Evolutionary conservation across 306 rosid species (phyloP).

Genomic region (Heteromeles arbutifolia): DNA sequence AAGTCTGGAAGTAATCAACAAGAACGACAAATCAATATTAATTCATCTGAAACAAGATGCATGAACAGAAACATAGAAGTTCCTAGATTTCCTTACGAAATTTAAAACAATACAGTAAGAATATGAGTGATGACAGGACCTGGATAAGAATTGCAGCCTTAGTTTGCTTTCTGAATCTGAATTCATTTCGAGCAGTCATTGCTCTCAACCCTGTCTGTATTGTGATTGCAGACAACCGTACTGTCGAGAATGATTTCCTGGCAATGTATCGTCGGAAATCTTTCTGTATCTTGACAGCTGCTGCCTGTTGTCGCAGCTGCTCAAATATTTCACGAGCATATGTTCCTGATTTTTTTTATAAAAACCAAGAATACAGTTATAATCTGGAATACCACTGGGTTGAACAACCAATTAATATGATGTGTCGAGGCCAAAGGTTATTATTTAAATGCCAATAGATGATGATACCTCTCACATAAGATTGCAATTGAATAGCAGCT

Average conservation of each 20-base stretch:
- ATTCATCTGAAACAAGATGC: conserved; percentile 2
- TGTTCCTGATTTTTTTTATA: conserved; percentile 46
- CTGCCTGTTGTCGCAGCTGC: conserved; percentile 77
- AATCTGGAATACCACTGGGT: not conserved
- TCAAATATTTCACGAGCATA: conserved; percentile 76
- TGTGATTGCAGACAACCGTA: conserved; percentile 56
- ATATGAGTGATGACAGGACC: conserved; percentile 40
- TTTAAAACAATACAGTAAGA: conserved; percentile 1
- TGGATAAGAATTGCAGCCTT: conserved; percentile 82
- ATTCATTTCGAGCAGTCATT: conserved; percentile 96
- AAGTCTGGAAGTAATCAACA: conserved; percentile 53
- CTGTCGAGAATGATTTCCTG: conserved; percentile 53
- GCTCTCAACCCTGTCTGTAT: conserved; percentile 95
- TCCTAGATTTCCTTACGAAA: conserved; percentile 10
- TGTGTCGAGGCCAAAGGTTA: not conserved
- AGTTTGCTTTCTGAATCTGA: conserved; percentile 90
- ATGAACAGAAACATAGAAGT: conserved; percentile 7
- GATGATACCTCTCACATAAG: conserved; percentile 77
- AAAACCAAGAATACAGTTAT: conserved; percentile 13
- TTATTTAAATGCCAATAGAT: conserved; percentile 16
- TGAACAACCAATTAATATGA: conserved; percentile 12
- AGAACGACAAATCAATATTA: not conserved
- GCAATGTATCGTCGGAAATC: conserved; percentile 51
- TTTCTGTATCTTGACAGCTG: conserved; percentile 88
- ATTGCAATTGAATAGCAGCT: conserved; percentile 84